Evolutionary conservation across 192 early-diverging fungal species (phyloP), one percentile per base, ranked within the genome.

Genomic region (Coemansia umbellata): DNA sequence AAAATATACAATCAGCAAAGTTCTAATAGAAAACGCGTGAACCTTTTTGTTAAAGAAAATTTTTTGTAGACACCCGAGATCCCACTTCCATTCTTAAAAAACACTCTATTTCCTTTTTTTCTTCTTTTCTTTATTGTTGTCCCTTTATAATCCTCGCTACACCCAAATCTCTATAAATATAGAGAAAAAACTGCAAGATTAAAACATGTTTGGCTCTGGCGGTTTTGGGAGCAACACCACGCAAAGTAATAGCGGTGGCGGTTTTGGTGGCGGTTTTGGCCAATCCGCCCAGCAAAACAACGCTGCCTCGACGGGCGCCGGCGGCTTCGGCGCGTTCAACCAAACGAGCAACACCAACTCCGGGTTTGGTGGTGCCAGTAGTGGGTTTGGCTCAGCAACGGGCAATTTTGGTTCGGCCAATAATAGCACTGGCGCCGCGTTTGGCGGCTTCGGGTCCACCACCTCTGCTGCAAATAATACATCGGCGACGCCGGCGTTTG

Each of bases 401-500:
- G 33, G 53, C 28, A 50, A 50, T 15, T 66, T 60, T 51, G 70
- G 70, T 31, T 18, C 30, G 39, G 53, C 37, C 32, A 56, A 47
- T 35, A 45, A 28, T 31, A 35, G 31, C 15, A 48, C 28, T 0
- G 31, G 57, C 26, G 65, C 74, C 23, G 66, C 50, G 8, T 37
- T 60, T 1, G 53, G 78, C 22, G 67, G 80, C 8, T 69, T 77
- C 66, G 72, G 60, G 17, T 63, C 69, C 5, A 49, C 79, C 17
- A 54, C 78, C 3, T 60, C 63, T n/a, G 78, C 70, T 1, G 81
- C 80, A 58, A 81, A 78, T 4, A 53, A 43, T 37, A 37, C 59
- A 9, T 21, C 55, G 2, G 31, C 50, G 7, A 36, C 63, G 5
- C 42, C 53, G 2, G 51, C 48, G 14, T 63, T 63, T 49, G 66